Conservation (phyloP, 768 basidiomycete genomes). For the Russula earlei region DNA sequence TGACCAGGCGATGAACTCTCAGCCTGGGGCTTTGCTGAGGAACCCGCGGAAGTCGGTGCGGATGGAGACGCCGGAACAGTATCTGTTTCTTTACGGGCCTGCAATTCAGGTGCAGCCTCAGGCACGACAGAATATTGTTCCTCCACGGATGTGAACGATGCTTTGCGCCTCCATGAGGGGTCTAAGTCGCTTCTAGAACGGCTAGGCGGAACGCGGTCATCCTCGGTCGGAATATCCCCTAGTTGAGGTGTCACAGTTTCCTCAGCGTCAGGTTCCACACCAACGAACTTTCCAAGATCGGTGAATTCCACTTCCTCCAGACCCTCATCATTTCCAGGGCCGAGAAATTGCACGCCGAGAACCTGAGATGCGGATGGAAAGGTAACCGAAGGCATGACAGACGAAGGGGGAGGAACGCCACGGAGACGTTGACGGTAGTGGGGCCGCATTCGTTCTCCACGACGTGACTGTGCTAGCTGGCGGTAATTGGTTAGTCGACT, state of each 20-base stretch:
- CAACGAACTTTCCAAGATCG: slow-evolving; percentile 64
- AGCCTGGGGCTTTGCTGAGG: background rate
- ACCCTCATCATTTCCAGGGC: slow-evolving; percentile 42
- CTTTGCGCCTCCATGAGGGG: slow-evolving; percentile 38
- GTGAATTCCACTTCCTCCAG: slow-evolving; percentile 77
- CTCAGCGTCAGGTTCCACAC: slow-evolving; percentile 27
- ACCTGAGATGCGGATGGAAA: slow-evolving; percentile 25
- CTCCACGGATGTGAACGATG: background rate
- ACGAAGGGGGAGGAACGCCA: slow-evolving; percentile 23
- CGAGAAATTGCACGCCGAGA: slow-evolving; percentile 31
- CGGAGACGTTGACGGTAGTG: slow-evolving; percentile 25
- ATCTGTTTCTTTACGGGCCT: background rate
- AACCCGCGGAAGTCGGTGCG: background rate
- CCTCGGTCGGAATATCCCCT: slow-evolving; percentile 19
- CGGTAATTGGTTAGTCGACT: background rate
- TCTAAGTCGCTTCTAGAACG: slow-evolving; percentile 28
- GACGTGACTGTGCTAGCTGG: slow-evolving; percentile 39
- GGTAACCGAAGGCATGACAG: slow-evolving; percentile 29
- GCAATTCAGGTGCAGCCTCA: slow-evolving; percentile 2
- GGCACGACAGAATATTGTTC: slow-evolving; percentile 6
- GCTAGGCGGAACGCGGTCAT: slow-evolving; percentile 29
- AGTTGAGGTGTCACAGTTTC: slow-evolving; percentile 3
- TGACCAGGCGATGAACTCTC: slow-evolving; percentile 7
- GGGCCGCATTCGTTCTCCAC: slow-evolving; percentile 52
- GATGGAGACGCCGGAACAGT: background rate